Evolutionary conservation across 2,329 filamentous ascomycete species (phyloP).

Genomic region (Camptophora hylomeconis): DNA sequence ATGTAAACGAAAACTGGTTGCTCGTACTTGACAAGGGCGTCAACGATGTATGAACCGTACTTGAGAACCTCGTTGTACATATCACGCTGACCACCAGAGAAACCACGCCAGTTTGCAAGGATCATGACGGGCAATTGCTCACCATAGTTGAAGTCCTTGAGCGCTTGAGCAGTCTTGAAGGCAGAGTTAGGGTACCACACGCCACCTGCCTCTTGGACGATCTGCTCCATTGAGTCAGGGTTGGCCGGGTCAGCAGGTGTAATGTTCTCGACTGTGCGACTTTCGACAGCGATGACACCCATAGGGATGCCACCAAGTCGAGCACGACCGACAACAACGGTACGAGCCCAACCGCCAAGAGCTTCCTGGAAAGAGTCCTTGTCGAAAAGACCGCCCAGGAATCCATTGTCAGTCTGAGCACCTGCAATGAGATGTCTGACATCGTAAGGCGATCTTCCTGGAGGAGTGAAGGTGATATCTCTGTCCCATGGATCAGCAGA

Average conservation of each 20-base stretch:
- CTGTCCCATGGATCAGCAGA: constrained; percentile 83
- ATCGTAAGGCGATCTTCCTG: constrained; percentile 67
- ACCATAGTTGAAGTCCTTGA: constrained; percentile 97
- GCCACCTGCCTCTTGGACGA: constrained; percentile 88
- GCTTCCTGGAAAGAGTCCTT: constrained; percentile 93
- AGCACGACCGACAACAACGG: constrained; percentile 91
- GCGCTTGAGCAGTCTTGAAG: constrained; percentile 98
- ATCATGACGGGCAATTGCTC: constrained; percentile 99
- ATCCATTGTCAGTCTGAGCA: constrained; percentile 72
- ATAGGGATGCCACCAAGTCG: constrained; percentile 94
- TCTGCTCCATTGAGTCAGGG: constrained; percentile 93
- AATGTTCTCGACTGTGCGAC: constrained; percentile 89
- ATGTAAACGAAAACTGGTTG: constrained; percentile 99
- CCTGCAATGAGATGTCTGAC: constrained; percentile 87
- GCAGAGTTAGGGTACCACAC: constrained; percentile 99
- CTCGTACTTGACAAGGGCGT: constrained; percentile 94
- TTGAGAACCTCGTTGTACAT: constrained; percentile 99
- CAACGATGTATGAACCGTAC: constrained; percentile 98
- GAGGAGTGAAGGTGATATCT: constrained; percentile 68
- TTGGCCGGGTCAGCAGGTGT: constrained; percentile 95
- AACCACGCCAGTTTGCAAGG: constrained; percentile 98
- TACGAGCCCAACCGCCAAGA: constrained; percentile 92
- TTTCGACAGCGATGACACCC: constrained; percentile 96
- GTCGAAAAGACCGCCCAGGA: constrained; percentile 86
- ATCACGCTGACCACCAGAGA: constrained; percentile 97